These are phyloP conservation scores for Mortierella sp. DNA, from an alignment of 371 early-diverging fungal genomes.

Conservation along the genomic window DNA sequence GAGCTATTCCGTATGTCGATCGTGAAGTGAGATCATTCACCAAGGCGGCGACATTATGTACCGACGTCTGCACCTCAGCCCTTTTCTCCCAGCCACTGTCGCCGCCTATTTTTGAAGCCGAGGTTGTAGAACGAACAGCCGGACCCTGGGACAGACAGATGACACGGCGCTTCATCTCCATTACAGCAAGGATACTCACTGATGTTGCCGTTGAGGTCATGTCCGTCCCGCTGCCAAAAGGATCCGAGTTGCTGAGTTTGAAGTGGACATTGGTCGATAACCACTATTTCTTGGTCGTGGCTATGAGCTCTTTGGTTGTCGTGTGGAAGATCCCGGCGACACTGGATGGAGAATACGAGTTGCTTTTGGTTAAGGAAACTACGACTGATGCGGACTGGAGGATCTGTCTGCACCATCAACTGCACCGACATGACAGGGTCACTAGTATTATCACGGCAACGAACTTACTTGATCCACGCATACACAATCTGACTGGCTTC, in stretches of 20 bases:
- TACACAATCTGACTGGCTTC: neutral
- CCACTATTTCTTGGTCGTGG: neutral
- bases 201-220: neutral
- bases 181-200: neutral
- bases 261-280: neutral
- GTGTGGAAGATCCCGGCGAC: neutral
- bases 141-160: neutral
- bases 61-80: neutral
- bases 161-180: neutral
- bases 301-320: neutral
- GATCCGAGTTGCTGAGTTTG: neutral
- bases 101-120: neutral
- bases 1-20: neutral
- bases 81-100: neutral
- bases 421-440: neutral
- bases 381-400: neutral
- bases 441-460: neutral
- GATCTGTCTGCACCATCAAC: neutral
- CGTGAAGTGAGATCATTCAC: neutral
- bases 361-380: neutral
- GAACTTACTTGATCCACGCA: neutral
- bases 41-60: neutral
- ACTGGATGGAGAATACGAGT: neutral
- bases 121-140: neutral
- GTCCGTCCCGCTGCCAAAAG: neutral